Conservation (phyloP, 23 red algal species). For the Gracilaria domingensis region DNA sequence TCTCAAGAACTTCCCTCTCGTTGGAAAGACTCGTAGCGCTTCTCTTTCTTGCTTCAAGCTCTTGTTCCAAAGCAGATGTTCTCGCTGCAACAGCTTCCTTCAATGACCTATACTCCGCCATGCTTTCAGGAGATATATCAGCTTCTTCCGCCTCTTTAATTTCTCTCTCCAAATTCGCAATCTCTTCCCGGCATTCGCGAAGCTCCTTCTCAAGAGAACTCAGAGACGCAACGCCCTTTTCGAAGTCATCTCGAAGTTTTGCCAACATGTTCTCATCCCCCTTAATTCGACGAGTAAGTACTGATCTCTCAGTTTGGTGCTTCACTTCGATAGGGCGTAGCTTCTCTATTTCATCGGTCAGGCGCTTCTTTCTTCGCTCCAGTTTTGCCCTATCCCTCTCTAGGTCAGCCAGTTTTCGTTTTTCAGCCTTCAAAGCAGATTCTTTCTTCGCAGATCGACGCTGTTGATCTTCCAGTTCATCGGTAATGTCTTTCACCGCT, state of each 20-base stretch:
- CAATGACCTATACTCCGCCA: constrained; percentile 77
- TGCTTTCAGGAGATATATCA: constrained; percentile 54
- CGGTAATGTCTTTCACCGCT: constrained; percentile 47
- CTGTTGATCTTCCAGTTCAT: constrained; percentile 68
- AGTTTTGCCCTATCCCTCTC: constrained; percentile 60
- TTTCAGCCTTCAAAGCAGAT: constrained; percentile 55
- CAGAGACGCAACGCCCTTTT: constrained; percentile 19
- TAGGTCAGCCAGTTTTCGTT: constrained; percentile 40
- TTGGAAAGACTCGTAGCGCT: constrained; percentile 25
- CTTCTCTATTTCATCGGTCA: constrained; percentile 75
- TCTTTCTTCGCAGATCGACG: constrained; percentile 56
- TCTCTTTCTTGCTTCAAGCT: constrained; percentile 51
- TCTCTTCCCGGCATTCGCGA: constrained; percentile 14
- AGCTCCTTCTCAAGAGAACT: constrained; percentile 41
- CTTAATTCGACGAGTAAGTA: constrained; percentile 65
- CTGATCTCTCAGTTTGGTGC: constrained; percentile 54
- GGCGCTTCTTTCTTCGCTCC: constrained; percentile 49
- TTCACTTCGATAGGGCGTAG: constrained; percentile 58
- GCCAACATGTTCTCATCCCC: constrained; percentile 66
- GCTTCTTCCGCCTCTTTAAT: constrained; percentile 71
- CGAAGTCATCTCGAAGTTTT: constrained; percentile 51
- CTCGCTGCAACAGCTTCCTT: constrained; percentile 69
- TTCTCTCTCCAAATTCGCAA: constrained; percentile 38
- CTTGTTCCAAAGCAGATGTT: constrained; percentile 72
- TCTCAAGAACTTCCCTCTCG: constrained; percentile 43